Percentiles rank a stretch among this genome's conserved stretches.
These are phyloP conservation scores for Tilletia setariae DNA, from an alignment of 1,284 basidiomycete species.

Conservation along the genomic window DNA sequence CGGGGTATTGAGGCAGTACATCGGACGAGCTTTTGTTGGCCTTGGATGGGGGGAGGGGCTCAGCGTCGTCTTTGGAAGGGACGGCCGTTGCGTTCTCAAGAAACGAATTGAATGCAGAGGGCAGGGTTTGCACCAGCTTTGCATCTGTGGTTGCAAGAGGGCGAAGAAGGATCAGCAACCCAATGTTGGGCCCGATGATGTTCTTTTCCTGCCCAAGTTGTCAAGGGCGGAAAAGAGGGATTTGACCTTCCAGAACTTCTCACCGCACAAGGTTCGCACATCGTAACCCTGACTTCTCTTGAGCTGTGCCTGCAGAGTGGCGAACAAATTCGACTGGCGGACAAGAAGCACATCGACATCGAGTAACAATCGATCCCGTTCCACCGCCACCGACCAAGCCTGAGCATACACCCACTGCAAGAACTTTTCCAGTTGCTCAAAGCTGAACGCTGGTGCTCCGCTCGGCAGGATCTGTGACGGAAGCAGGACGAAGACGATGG, in stretches of 20 bases:
- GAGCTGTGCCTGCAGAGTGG: neutral
- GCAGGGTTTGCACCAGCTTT: too few relatives aligned
- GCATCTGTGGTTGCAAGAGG: too few relatives aligned
- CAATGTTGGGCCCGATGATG: too few relatives aligned
- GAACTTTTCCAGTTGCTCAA: constrained; percentile 39
- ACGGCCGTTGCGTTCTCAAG: neutral
- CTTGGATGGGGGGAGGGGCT: neutral
- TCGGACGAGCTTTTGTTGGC: too few relatives aligned
- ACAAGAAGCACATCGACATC: constrained; percentile 43
- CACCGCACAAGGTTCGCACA: neutral
- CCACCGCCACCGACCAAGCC: constrained; percentile 42
- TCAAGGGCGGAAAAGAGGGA: too few relatives aligned
- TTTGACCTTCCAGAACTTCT: too few relatives aligned
- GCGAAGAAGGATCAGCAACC: too few relatives aligned
- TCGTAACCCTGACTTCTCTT: neutral
- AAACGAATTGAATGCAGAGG: too few relatives aligned
- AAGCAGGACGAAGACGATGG: too few relatives aligned
- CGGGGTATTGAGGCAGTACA: constrained; percentile 21
- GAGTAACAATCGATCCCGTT: constrained; percentile 28
- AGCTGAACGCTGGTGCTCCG: constrained; percentile 4
- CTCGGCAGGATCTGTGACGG: too few relatives aligned
- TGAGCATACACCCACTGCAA: constrained; percentile 45
- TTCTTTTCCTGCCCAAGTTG: too few relatives aligned
- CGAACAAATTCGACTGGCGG: neutral
- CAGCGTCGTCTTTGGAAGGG: neutral